Evolutionary conservation across 2,329 filamentous ascomycete genomes (phyloP).

Genomic region (Sphaerulina populicola): DNA sequence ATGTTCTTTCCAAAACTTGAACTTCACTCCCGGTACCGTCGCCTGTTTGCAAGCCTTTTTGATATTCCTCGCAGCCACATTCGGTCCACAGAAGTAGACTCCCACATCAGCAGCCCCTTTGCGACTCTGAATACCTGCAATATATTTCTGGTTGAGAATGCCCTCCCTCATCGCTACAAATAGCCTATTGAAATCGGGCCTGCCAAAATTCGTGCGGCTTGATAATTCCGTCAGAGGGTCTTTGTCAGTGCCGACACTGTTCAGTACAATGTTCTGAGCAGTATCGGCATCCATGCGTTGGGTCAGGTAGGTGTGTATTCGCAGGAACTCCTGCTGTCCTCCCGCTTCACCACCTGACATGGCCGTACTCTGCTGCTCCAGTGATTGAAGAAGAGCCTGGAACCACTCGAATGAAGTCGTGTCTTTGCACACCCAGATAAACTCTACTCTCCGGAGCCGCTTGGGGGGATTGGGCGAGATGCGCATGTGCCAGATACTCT

Average conservation of each 20-base stretch:
- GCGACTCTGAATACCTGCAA: conserved; percentile 54
- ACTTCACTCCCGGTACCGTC: conserved; percentile 70
- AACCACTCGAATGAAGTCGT: conserved; percentile 98
- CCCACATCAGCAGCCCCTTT: conserved; percentile 71
- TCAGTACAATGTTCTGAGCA: conserved; percentile 91
- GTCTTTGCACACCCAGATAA: conserved; percentile 98
- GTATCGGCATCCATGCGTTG: conserved; percentile 88
- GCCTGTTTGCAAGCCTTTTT: conserved; percentile 68
- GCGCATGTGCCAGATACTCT: conserved; percentile 97
- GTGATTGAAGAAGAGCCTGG: conserved; percentile 81
- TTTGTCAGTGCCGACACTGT: conserved; percentile 77
- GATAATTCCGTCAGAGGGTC: conserved; percentile 90
- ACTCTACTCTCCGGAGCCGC: conserved; percentile 88
- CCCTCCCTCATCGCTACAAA: conserved; percentile 81
- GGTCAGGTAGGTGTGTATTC: conserved; percentile 96
- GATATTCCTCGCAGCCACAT: conserved; percentile 70
- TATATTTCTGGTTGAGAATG: conserved; percentile 75
- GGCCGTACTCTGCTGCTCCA: conserved; percentile 74
- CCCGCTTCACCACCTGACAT: conserved; percentile 41
- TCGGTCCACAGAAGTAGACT: conserved; percentile 96
- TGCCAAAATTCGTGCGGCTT: conserved; percentile 84
- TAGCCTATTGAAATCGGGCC: conserved; percentile 76
- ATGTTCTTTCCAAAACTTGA: conserved; percentile 99
- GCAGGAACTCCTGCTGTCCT: conserved; percentile 71
- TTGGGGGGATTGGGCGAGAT: conserved; percentile 80